Percentiles rank a stretch among this genome's conserved stretches.
Evolutionary conservation across 345 rosid species (phyloP).

Genomic region (Noccaea caerulescens): DNA sequence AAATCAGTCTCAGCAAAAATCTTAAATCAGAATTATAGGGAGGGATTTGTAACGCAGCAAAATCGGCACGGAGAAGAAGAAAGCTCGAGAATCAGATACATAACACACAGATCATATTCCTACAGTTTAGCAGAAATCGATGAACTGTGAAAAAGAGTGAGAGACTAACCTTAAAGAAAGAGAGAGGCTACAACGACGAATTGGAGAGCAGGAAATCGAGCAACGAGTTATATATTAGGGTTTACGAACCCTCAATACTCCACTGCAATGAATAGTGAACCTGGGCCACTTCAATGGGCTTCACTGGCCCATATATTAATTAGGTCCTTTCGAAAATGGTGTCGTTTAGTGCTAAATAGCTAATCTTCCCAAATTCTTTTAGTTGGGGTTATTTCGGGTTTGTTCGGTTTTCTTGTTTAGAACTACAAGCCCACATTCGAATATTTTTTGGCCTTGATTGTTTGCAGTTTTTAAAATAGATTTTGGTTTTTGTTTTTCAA

Average conservation of each 20-base stretch:
- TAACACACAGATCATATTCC: neutral
- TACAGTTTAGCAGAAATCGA: neutral
- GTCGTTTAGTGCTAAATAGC: neutral
- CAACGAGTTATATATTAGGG: slow-evolving; percentile 36
- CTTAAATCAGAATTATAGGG: neutral
- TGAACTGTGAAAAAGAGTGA: neutral
- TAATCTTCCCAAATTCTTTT: neutral
- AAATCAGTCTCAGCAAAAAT: neutral
- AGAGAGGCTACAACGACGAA: slow-evolving; percentile 27
- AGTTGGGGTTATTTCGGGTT: too few species aligned
- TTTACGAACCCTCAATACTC: slow-evolving; percentile 31
- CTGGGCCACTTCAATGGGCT: slow-evolving; percentile 19
- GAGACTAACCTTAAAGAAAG: slow-evolving; percentile 30
- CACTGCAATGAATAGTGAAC: neutral
- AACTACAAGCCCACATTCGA: too few species aligned
- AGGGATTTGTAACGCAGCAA: neutral
- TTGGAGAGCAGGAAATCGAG: neutral
- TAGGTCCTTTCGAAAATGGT: neutral
- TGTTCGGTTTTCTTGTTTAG: too few species aligned
- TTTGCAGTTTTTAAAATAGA: too few species aligned
- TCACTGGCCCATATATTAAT: neutral
- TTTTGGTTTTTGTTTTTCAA: too few species aligned
- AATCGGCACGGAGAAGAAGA: neutral
- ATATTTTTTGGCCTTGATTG: too few species aligned
- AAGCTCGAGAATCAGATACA: neutral